phyloP scores from a whole-genome alignment of 345 rosid genomes.

The Passiflora organensis region DNA sequence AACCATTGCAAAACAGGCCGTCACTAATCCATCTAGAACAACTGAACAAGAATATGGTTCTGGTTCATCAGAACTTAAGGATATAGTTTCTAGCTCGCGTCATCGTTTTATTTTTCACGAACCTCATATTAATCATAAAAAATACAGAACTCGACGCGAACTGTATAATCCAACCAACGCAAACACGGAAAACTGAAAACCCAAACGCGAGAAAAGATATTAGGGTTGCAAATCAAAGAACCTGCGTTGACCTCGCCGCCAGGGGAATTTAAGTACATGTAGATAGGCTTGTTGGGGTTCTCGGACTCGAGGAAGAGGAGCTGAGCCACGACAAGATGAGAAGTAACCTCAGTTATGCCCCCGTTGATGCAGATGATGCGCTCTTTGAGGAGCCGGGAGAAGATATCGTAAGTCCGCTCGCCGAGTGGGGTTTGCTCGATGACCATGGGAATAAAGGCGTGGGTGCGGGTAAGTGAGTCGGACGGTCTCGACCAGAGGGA shows the following conservation, averaged over 20 bases:
- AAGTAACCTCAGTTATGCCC: slow-evolving; percentile 76
- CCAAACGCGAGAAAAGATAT: too few species aligned
- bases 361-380: slow-evolving; percentile 95
- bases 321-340: slow-evolving; percentile 97
- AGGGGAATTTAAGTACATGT: slow-evolving; percentile 96
- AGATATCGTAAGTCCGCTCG: slow-evolving; percentile 94
- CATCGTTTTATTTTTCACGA: too few species aligned
- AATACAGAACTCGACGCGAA: neutral
- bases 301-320: slow-evolving; percentile 96
- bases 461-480: slow-evolving; percentile 29
- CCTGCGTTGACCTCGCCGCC: slow-evolving; percentile 99
- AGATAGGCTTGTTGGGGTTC: slow-evolving; percentile 91
- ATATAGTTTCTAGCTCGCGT: too few species aligned
- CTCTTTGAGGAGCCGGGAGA: too few species aligned
- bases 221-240: slow-evolving; percentile 11
- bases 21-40: too few species aligned
- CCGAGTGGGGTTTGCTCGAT: slow-evolving; percentile 95
- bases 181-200: neutral
- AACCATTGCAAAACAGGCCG: too few species aligned
- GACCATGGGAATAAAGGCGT: slow-evolving; percentile 87
- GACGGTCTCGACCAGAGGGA: neutral
- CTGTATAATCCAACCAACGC: too few species aligned
- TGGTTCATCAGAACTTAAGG: too few species aligned
- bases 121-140: too few species aligned
- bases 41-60: too few species aligned